phyloP scores from a whole-genome alignment of 2,329 filamentous ascomycete species.

The Orbilia brochopaga region DNA sequence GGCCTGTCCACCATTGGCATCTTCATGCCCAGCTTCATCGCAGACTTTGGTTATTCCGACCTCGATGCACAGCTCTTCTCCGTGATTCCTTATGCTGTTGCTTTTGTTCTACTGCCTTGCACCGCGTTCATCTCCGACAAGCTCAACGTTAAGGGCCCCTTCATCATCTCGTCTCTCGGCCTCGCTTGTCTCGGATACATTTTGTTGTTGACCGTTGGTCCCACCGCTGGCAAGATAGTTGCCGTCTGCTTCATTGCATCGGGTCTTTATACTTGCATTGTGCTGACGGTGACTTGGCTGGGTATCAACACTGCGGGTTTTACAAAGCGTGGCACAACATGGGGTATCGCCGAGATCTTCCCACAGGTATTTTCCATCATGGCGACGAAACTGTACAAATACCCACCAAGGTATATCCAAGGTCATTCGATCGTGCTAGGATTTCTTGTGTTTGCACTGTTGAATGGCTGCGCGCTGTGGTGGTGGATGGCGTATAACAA shows the following conservation, averaged over 20 bases:
- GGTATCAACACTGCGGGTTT: conserved; percentile 33
- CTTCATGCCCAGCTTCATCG: conserved; percentile 34
- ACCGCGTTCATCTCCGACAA: conserved; percentile 22
- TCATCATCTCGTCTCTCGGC: conserved; percentile 18
- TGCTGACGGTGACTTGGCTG: conserved; percentile 27
- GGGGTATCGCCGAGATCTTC: conserved; percentile 26
- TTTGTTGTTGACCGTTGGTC: conserved; percentile 8
- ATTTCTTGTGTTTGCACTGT: conserved; percentile 12
- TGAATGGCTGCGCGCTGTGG: conserved; percentile 23
- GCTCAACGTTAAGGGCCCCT: conserved; percentile 19
- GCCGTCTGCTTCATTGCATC: conserved; percentile 19
- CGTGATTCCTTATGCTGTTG: conserved; percentile 21
- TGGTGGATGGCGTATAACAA: conserved; percentile 24
- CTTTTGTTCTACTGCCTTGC: conserved; percentile 16
- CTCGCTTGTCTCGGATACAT: conserved; percentile 25
- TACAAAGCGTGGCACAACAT: conserved; percentile 37
- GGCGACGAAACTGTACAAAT: conserved; percentile 29
- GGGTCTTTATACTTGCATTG: conserved; percentile 28
- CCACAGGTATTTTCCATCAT: conserved; percentile 34
- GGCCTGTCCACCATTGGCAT: conserved; percentile 28
- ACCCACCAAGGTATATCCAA: conserved; percentile 25
- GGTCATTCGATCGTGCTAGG: conserved; percentile 27
- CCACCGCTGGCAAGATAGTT: conserved; percentile 10
- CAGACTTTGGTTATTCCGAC: conserved; percentile 25
- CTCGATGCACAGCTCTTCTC: conserved; percentile 27